Evolutionary conservation across 495 filamentous ascomycete species (phyloP), one percentile per base, ranked within the genome.

Genomic region (Beverwykella pulmonaria): DNA sequence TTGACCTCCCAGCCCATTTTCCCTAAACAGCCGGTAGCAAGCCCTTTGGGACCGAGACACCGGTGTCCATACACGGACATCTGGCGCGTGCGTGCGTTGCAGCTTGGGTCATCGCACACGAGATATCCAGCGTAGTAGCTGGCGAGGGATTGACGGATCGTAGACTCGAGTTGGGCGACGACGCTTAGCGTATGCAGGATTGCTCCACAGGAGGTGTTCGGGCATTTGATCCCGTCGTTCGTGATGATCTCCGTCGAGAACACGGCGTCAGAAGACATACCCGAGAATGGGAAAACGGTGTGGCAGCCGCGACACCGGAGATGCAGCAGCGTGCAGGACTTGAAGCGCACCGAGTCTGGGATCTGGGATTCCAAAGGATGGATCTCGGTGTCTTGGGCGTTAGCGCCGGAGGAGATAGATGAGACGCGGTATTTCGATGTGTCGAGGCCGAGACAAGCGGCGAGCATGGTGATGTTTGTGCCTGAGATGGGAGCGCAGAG

Each of bases 401-500:
- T 27, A 20, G 19, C 54, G 61, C 74, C 78, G 20, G 78, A 76
- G 67, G 79, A 76, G 54, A 77, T 76, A 26, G 79, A 82, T 23
- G 83, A 83, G 59, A 83, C 86, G 74, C 82, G 86, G 77, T 97
- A 98, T 73, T 94, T 96, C 62, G 86, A 85, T 27, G 88, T 84
- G 75, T 98, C 94, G 26, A 98, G 87, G 32, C 94, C 94, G 30
- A 98, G 85, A 72, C 93, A 96, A 74, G 96, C 92, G 8, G 94
- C 94, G 1, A 98, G 83, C 62, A 92, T 88, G 8, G 89, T 81
- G 41, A 92, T 87, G 70, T 96, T 92, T 15, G 94, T 98, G 49
- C 94, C 93, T 30, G 87, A 86, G 64, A 98, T 96, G 44, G 94
- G 95, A 49, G 92, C 95, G 75, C 94, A 98, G 27, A 98, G 86